These are phyloP conservation scores for Claviceps africana DNA, from an alignment of 2,329 filamentous ascomycete species.

Conservation along the genomic window DNA sequence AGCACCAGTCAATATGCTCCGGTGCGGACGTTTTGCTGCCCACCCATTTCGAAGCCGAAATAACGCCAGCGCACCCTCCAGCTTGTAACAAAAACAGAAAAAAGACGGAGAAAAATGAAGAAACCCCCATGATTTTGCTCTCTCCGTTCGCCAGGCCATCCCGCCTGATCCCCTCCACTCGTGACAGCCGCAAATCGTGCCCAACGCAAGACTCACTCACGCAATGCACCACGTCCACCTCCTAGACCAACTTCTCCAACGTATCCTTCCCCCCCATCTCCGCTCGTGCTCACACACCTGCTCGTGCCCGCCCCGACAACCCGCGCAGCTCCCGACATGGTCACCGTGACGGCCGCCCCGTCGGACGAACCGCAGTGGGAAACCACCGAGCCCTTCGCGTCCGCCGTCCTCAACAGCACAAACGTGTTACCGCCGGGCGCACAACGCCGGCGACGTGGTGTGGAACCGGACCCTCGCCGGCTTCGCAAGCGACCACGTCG, in stretches of 20 bases:
- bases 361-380: conserved; percentile 4
- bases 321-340: neutral
- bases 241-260: neutral
- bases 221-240: neutral
- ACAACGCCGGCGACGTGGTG: conserved; percentile 41
- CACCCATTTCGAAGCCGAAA: neutral
- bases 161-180: too few species aligned
- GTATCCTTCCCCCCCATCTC: neutral
- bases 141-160: too few species aligned
- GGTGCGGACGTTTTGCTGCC: neutral
- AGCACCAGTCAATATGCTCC: neutral
- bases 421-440: conserved; percentile 50
- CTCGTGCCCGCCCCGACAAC: neutral
- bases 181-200: too few species aligned
- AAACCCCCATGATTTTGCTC: too few species aligned
- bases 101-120: too few species aligned
- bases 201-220: neutral
- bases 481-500: conserved; percentile 29
- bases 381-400: conserved; percentile 22
- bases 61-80: neutral
- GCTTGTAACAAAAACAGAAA: neutral
- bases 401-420: conserved; percentile 48
- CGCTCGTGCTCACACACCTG: neutral
- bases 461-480: conserved; percentile 53
- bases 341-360: conserved; percentile 1